Conservation (phyloP, 805 yeast genomes). For the Starmerella stellata region DNA sequence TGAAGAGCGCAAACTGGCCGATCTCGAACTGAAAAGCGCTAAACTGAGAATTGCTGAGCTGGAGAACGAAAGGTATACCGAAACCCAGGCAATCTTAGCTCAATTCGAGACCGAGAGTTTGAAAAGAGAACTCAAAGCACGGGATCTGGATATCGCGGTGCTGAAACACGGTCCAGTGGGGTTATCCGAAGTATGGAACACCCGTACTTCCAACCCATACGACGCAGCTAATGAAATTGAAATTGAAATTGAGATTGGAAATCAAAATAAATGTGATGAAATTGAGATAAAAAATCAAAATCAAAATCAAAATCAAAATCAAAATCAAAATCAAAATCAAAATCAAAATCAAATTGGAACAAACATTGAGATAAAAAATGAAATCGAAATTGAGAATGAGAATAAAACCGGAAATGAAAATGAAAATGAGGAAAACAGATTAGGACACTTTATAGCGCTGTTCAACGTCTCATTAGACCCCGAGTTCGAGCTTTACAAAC, state of each 20-base stretch:
- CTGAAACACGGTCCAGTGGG: background rate
- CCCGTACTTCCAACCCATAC: no score
- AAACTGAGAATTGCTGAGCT: background rate
- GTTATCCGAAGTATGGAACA: background rate
- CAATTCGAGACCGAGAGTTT: conserved; percentile 1
- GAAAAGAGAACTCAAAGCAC: conserved; percentile 3
- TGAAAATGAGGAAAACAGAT: background rate
- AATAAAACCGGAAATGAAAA: no score
- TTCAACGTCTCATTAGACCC: background rate
- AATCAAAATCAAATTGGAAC: no score
- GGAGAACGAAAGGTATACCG: background rate
- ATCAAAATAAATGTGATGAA: no score
- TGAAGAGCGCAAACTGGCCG: conserved; percentile 2
- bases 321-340: no score
- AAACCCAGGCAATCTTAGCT: background rate
- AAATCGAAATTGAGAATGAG: no score
- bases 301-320: no score
- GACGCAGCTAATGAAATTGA: no score
- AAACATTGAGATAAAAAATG: no score
- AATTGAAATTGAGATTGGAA: no score
- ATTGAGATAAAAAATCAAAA: no score
- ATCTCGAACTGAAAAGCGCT: background rate
- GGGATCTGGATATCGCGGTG: conserved; percentile 2
- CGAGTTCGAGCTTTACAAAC: background rate
- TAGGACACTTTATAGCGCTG: background rate